A percentile compares a stretch with the other conserved stretches of the same genome.
These are phyloP conservation scores for Pseudocercospora musae DNA, from an alignment of 2,329 filamentous ascomycete species.

Conservation along the genomic window DNA sequence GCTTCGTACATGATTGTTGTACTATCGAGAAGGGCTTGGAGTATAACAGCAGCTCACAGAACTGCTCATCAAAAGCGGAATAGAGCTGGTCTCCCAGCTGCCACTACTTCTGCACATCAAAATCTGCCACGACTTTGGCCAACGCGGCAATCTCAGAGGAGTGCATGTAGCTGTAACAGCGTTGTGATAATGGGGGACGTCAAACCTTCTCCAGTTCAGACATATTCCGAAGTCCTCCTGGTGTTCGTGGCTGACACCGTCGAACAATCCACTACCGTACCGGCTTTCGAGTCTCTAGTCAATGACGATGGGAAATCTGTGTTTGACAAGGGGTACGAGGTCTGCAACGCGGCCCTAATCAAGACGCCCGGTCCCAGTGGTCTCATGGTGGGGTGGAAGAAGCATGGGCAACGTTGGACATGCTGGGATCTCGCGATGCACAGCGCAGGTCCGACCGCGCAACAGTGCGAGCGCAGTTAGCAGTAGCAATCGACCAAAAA, in stretches of 20 bases:
- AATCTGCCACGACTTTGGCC: background rate
- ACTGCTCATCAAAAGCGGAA: background rate
- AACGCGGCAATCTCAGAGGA: background rate
- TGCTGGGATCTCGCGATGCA: background rate
- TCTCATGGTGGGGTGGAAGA: background rate
- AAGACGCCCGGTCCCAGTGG: background rate
- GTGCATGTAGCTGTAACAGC: background rate
- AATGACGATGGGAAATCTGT: background rate
- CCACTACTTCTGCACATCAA: background rate
- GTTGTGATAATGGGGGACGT: background rate
- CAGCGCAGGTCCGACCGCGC: conserved; percentile 9
- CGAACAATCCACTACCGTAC: background rate
- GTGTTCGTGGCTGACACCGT: background rate
- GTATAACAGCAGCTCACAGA: background rate
- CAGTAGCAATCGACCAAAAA: background rate
- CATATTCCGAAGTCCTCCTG: background rate
- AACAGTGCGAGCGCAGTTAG: background rate
- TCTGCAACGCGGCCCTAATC: background rate
- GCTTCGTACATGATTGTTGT: background rate
- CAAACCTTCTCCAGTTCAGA: background rate
- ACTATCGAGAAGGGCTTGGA: background rate
- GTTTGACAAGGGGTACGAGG: background rate
- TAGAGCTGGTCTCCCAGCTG: background rate
- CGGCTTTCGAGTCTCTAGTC: background rate
- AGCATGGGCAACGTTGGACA: background rate